A percentile compares a stretch with the other conserved stretches of the same genome.
phyloP scores from a whole-genome alignment of 805 yeast species.

The Sugiyamaella valdiviana region DNA sequence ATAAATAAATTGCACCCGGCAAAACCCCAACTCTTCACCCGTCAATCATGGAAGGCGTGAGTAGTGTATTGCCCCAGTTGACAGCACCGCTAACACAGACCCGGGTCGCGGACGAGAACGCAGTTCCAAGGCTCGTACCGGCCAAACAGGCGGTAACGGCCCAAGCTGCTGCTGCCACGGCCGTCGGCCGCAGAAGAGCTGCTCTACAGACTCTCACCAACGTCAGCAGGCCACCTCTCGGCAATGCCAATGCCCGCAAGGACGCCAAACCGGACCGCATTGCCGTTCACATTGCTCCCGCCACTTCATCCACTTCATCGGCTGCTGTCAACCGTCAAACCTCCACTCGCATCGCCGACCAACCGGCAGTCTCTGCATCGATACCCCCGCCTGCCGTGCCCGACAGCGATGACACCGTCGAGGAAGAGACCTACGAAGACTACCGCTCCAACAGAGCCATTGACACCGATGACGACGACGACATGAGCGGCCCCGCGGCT shows the following conservation, averaged over 20 bases:
- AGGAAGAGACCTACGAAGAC: slow-evolving; percentile 4
- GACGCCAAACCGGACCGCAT: background rate
- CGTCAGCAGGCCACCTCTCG: slow-evolving; percentile 1
- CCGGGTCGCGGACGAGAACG: background rate
- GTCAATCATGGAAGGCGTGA: background rate
- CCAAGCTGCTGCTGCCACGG: slow-evolving; percentile 3
- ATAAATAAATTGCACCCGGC: background rate
- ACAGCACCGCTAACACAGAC: background rate
- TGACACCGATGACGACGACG: slow-evolving; percentile 4
- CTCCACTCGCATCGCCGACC: background rate
- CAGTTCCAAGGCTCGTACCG: background rate
- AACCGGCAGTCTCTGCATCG: background rate
- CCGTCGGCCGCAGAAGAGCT: slow-evolving; percentile 8
- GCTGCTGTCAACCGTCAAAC: background rate
- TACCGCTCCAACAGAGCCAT: no score
- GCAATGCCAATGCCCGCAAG: background rate
- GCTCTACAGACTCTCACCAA: slow-evolving; percentile 19
- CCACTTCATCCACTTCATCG: background rate
- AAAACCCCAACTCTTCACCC: background rate
- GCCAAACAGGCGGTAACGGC: background rate
- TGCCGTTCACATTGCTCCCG: background rate
- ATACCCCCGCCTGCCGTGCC: slow-evolving; percentile 1
- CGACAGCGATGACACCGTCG: slow-evolving; percentile 18
- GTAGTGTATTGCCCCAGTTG: background rate
- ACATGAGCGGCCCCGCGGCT: background rate